Base-by-base conservation (phyloP, 179 eudicot genomes). In the Actinidia polygama region DNA sequence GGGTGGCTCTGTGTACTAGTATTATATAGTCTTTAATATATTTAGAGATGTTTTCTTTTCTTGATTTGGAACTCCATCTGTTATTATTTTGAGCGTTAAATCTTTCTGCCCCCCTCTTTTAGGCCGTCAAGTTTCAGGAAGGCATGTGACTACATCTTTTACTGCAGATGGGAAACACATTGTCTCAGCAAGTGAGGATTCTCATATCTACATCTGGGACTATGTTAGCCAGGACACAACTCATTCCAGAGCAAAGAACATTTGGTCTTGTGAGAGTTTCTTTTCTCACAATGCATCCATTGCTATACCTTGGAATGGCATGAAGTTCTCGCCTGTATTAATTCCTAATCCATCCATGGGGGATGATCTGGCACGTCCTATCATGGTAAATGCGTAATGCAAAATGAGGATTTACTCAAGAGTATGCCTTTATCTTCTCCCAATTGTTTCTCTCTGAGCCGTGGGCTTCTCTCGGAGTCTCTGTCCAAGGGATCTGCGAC, bases 261-360 rank as follows among this genome's bases (percentile, higher is more conserved):
- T 91, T 8, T 69, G 81, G 61, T 87, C 97, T 10, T 80, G 85
- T 24, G 99, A 96, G 88, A 92, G 91, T 57, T 96, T 96, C 85
- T 30, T 78, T 21, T 92, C 97, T 18, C 76, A 81, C 50, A 90
- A 90, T 54, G 87, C 94, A 11, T 83, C 91, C 14, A 80, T 94
- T 46, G 96, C 97, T 5, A 81, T 96, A 71, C 97, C 99, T 30
- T 96, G 98, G 98, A 81, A 86, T 75, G 98, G 98, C 59, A 78
- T 89, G 62, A 87, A 85, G 81, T 77, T 84, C 59, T 62, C 71
- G 40, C 50, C 88, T 24, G 77, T 36, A 50, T 80, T 79, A 23
- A 74, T 57, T 40, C 68, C 79, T 36, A 49, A 75, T 26, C 80
- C 82, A 36, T 47, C 64, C 11, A 19, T 55, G 49, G 79, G 64